Base-by-base conservation (phyloP, 768 basidiomycete genomes). In the Kwoniella newhampshirensis region DNA sequence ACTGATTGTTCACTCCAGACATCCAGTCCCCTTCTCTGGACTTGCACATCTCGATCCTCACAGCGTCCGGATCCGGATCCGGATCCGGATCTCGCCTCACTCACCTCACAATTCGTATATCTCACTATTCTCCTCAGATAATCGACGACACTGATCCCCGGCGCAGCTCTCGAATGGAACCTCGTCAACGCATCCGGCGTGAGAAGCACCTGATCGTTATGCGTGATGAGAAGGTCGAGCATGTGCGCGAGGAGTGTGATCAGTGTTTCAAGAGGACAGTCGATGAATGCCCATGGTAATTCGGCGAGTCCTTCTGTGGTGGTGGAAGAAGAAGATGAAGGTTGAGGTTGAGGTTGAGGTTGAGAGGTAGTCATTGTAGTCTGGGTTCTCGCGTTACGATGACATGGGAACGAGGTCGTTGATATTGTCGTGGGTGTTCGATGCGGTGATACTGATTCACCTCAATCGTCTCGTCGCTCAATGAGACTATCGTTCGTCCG, bases 181-280 rank as follows among this genome's bases (percentile, higher is more conserved):
- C 93, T 87, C 43, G 96, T 97, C 62, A 99, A 82, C 63, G 86
- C 85, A 80, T 81, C 91, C 84, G 91, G 87, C 36, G 86, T 85
- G 62, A 98, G 81, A 55, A 91, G 88, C 77, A 99, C 91, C 74
- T 84, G 85, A 81, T 99, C 94, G 81, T 99, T 99, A 83, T 96
- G 91, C 52, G 83, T 81, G 78, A 96, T 92, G 70, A 99, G 81
- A 62, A 92, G 88, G 73, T 92, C 85, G 67, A 99, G 84, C 93
- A 98, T 98, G 78, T 93, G 89, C 69, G 91, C 91, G 77, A 97
- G 92, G 63, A 99, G 87, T 60, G 87, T 81, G 62, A 88, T 87
- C 72, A 98, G 83, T 73, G 83, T 81, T 71, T 96, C 89, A 77
- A 89, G 83, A 61, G 85, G 82, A 63, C 86, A 86, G 70, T 88